phyloP scores from a whole-genome alignment of 2,329 filamentous ascomycete species.

The Pseudocercospora macadamiae region DNA sequence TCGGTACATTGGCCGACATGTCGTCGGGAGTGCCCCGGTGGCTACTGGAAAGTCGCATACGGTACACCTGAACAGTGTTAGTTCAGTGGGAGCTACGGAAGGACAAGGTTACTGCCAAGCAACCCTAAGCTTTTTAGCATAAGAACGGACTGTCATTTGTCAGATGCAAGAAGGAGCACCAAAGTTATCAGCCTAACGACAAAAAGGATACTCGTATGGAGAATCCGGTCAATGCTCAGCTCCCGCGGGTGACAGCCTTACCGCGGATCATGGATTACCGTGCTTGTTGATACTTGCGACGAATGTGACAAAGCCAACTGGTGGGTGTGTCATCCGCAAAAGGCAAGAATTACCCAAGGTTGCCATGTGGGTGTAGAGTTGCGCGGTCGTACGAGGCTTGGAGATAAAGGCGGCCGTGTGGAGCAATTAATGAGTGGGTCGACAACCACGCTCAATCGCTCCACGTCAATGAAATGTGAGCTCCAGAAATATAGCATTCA shows the following conservation, averaged over 20 bases:
- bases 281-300: background rate
- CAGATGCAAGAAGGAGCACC: background rate
- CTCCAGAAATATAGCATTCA: no score
- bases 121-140: background rate
- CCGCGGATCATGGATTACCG: no score
- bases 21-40: background rate
- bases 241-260: no score
- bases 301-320: background rate
- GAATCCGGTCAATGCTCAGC: no score
- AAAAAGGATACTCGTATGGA: background rate
- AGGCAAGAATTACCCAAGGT: background rate
- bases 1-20: background rate
- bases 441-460: no score
- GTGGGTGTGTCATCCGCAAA: background rate
- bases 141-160: background rate
- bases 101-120: background rate
- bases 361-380: no score
- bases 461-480: no score
- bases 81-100: no score
- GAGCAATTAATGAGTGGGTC: no score
- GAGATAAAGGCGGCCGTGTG: no score
- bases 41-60: background rate
- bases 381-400: no score
- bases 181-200: background rate
- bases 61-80: no score